Conservation (phyloP, 1,284 basidiomycete genomes). For the Malassezia equina region DNA sequence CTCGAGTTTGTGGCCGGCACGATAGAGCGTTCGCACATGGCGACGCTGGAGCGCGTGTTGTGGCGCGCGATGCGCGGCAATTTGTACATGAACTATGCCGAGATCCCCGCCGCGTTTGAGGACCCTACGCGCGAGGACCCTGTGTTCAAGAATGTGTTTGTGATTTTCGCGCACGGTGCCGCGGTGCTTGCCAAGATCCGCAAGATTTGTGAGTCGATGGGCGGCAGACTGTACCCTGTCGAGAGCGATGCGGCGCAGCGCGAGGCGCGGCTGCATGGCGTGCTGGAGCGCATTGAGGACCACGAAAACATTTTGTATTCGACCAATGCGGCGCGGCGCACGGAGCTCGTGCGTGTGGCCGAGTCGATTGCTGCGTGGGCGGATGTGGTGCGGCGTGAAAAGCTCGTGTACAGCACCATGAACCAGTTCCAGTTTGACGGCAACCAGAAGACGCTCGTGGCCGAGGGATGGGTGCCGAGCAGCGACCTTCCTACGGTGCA, state of each 20-base stretch:
- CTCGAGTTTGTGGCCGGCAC: slow-evolving; percentile 86
- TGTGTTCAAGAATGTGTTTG: slow-evolving; percentile 82
- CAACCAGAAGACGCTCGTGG: slow-evolving; percentile 83
- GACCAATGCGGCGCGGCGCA: slow-evolving; percentile 59
- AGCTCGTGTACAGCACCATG: slow-evolving; percentile 61
- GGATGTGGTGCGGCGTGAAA: slow-evolving; percentile 88
- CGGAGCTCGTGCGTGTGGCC: slow-evolving; percentile 74
- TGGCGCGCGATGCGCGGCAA: slow-evolving; percentile 98
- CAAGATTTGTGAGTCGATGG: slow-evolving; percentile 96
- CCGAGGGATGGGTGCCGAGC: slow-evolving; percentile 95
- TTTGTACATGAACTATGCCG: slow-evolving; percentile 94
- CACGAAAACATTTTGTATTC: slow-evolving; percentile 69
- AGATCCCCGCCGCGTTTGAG: slow-evolving; percentile 85
- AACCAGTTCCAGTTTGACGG: slow-evolving; percentile 75
- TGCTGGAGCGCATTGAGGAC: slow-evolving; percentile 81
- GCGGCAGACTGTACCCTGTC: slow-evolving; percentile 89
- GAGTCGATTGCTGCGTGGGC: slow-evolving; percentile 82
- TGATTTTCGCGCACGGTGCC: slow-evolving; percentile 96
- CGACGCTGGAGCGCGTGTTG: slow-evolving; percentile 90
- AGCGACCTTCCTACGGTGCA: slow-evolving; percentile 80
- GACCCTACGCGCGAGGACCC: slow-evolving; percentile 60
- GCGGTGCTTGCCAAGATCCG: slow-evolving; percentile 90
- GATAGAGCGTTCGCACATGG: slow-evolving; percentile 80
- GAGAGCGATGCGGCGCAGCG: slow-evolving; percentile 88
- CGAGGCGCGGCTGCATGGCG: slow-evolving; percentile 76